Evolutionary conservation across 352 stramenopile genomes (phyloP).

Genomic region (Pythium insidiosum): DNA sequence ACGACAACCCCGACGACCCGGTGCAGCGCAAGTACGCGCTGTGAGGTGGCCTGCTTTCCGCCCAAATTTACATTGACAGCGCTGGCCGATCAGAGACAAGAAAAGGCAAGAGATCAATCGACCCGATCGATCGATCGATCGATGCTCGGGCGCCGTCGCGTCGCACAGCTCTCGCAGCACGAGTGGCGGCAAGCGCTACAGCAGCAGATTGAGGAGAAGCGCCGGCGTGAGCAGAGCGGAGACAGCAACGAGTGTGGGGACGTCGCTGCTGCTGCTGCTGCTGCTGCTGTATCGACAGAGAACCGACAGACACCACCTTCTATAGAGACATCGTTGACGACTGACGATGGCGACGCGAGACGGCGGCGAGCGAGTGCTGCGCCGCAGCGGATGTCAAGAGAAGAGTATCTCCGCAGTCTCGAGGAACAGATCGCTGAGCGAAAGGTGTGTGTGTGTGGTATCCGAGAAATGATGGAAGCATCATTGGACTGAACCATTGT

Average conservation of each 20-base stretch:
- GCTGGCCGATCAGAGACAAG: not conserved
- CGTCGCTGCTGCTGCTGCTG: no score
- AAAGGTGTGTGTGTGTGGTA: conserved; percentile 19
- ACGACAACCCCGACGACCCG: conserved; percentile 31
- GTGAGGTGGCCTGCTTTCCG: no score
- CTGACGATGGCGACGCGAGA: not conserved
- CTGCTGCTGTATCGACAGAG: not conserved
- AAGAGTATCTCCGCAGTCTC: conserved; percentile 28
- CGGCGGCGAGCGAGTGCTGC: not conserved
- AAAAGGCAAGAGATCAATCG: not conserved
- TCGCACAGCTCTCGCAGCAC: conserved; percentile 22
- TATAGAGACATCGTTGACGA: not conserved
- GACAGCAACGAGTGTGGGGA: no score
- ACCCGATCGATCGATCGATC: not conserved
- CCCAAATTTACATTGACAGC: no score
- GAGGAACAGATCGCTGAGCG: conserved; percentile 46
- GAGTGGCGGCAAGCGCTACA: conserved; percentile 27
- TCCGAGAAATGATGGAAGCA: not conserved
- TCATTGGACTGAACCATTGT: conserved; percentile 2
- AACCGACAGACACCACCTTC: not conserved
- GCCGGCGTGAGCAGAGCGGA: conserved; percentile 12
- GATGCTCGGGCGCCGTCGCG: conserved; percentile 9
- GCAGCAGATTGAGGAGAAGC: conserved; percentile 28
- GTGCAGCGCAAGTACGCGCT: conserved; percentile 68
- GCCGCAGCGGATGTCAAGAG: conserved; percentile 11